A percentile compares a stretch with the other conserved stretches of the same genome.
Evolutionary conservation across 2,329 filamentous ascomycete genomes (phyloP).

Genomic region (Seiridium cupressi): DNA sequence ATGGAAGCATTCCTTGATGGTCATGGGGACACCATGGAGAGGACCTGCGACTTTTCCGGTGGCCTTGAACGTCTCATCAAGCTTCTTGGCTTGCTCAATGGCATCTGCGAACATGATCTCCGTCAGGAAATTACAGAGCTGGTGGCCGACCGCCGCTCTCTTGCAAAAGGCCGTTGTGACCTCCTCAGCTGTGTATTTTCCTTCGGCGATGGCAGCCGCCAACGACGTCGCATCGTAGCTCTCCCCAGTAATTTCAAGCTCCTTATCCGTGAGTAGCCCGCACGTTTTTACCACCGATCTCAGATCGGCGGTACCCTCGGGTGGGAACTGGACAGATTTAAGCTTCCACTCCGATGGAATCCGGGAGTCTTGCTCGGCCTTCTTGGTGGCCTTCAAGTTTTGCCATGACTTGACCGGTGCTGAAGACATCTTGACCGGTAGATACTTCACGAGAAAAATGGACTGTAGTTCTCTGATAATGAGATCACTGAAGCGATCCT

Average conservation of each 20-base stretch:
- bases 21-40: slow-evolving; percentile 53
- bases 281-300: slow-evolving; percentile 15
- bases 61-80: slow-evolving; percentile 33
- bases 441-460: no score
- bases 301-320: slow-evolving; percentile 16
- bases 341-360: slow-evolving; percentile 20
- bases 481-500: no score
- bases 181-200: slow-evolving; percentile 3
- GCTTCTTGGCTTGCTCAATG: slow-evolving; percentile 30
- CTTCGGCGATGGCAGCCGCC: slow-evolving; percentile 12
- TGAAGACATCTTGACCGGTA: not conserved
- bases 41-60: slow-evolving; percentile 43
- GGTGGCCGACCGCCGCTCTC: slow-evolving; percentile 3
- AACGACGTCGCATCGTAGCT: slow-evolving; percentile 19
- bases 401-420: slow-evolving; percentile 16
- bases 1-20: slow-evolving; percentile 26
- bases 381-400: slow-evolving; percentile 17
- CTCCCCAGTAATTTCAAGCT: slow-evolving; percentile 19
- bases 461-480: no score
- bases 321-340: slow-evolving; percentile 14
- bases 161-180: slow-evolving; percentile 3
- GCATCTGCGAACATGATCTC: slow-evolving; percentile 42
- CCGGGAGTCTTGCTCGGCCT: slow-evolving; percentile 15
- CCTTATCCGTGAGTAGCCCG: slow-evolving; percentile 14
- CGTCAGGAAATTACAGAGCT: slow-evolving; percentile 26